These are phyloP conservation scores for Hydnomerulius pinastri DNA, from an alignment of 768 basidiomycete species.

Conservation along the genomic window DNA sequence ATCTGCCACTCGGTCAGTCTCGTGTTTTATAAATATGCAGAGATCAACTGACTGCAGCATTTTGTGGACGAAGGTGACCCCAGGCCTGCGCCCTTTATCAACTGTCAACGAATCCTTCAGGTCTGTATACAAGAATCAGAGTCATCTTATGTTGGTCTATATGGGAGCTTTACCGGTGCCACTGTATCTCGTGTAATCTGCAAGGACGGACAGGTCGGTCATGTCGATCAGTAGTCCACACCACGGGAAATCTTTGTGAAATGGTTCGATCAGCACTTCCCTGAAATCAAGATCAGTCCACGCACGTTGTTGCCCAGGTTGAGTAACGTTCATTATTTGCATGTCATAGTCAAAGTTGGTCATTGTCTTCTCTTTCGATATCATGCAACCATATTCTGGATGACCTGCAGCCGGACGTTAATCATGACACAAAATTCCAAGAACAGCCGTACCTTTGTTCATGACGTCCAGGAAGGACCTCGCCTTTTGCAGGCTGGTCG, in stretches of 20 bases:
- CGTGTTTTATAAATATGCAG: background rate
- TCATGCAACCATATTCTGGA: constrained; percentile 92
- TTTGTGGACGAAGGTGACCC: constrained; percentile 64
- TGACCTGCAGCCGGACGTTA: constrained; percentile 54
- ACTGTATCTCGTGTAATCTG: constrained; percentile 74
- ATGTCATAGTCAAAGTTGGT: constrained; percentile 77
- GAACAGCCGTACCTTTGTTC: constrained; percentile 53
- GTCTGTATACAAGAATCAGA: constrained; percentile 40
- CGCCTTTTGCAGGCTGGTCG: constrained; percentile 63
- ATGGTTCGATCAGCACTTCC: background rate
- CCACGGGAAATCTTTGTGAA: constrained; percentile 81
- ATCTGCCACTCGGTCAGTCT: constrained; percentile 41
- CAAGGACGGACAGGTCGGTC: constrained; percentile 71
- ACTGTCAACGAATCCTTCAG: constrained; percentile 72
- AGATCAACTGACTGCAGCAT: constrained; percentile 66
- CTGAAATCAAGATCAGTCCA: background rate
- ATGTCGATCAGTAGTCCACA: constrained; percentile 86
- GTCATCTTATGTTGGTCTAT: background rate
- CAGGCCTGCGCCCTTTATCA: constrained; percentile 62
- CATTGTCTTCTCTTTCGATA: constrained; percentile 86
- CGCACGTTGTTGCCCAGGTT: constrained; percentile 45
- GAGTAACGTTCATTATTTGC: constrained; percentile 54
- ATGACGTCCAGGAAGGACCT: constrained; percentile 72
- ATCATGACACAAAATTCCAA: background rate
- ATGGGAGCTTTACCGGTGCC: constrained; percentile 49